Evolutionary conservation across 495 filamentous ascomycete species (phyloP), one percentile per base, ranked within the genome.

Genomic region (Apiosordaria backusii): DNA sequence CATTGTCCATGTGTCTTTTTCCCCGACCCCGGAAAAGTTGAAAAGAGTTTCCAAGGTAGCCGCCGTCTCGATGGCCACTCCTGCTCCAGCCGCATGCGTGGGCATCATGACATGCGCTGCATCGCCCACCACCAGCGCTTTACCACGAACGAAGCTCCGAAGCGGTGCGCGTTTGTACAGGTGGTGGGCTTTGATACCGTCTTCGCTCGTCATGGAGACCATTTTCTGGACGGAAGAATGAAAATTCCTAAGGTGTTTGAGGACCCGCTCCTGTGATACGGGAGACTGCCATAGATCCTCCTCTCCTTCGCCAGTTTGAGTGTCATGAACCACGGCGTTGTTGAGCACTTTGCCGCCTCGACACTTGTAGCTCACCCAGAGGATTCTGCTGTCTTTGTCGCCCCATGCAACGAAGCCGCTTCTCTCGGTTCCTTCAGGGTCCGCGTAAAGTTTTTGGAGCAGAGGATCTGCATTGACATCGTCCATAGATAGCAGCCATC

Each of bases 281-380:
- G 66, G 25, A 18, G 70, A 65, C 50, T 74, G 67, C 68, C 73
- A 76, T 1, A 19, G 45, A 10, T 62, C 53, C 7, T 68, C 57
- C 3, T 64, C 65, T n/a, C 26, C 66, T 26, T 73, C 64, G 29
- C 57, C 60, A 1, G 63, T 1, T n/a, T 68, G 66, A 3, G 74
- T 77, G 13, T 65, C 45, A 29, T 77, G 74, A 15, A 73, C 67
- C 21, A 76, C 64, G 2, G 74, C 75, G 52, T 67, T 74, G 66
- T 74, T 77, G 22, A 77, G 64, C 18, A 75, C 29, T 13, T 57
- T 65, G 22, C 69, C 72, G n/a, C 69, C 69, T 2, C 80, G 79
- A 70, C 83, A 85, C 3, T 76, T 75, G 65, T 86, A 85, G 13
- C 68, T 68, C 0, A 85, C 75, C 59, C 81, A 71, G 54, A 80